These are phyloP conservation scores for Lachancea sp. DNA, from an alignment of 805 yeast genomes.

Conservation along the genomic window DNA sequence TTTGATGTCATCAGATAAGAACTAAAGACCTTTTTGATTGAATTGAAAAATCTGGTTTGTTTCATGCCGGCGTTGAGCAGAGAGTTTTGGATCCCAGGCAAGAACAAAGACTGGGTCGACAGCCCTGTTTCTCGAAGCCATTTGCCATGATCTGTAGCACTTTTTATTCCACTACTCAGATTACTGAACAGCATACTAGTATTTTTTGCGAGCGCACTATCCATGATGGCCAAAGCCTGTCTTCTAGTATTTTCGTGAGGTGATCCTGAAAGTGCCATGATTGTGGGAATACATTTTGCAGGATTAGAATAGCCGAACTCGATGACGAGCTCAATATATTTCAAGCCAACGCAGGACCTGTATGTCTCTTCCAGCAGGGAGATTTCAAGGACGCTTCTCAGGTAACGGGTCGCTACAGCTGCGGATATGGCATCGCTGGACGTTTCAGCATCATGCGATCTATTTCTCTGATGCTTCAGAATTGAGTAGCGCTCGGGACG, in stretches of 20 bases:
- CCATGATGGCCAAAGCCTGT: slow-evolving; percentile 48
- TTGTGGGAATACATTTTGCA: slow-evolving; percentile 56
- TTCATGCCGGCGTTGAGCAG: slow-evolving; percentile 13
- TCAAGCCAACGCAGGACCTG: slow-evolving; percentile 45
- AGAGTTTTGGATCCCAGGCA: slow-evolving; percentile 16
- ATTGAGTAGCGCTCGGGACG: neutral
- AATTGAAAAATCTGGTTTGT: neutral
- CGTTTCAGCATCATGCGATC: slow-evolving; percentile 27
- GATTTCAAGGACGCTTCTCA: slow-evolving; percentile 41
- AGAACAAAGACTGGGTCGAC: slow-evolving; percentile 12
- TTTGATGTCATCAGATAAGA: slow-evolving; percentile 1
- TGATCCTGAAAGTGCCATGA: slow-evolving; percentile 64
- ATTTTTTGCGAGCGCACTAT: slow-evolving; percentile 53
- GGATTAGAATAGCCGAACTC: slow-evolving; percentile 73
- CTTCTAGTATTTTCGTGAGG: slow-evolving; percentile 36
- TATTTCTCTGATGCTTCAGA: slow-evolving; percentile 25
- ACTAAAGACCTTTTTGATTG: slow-evolving; percentile 7
- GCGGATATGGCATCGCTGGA: slow-evolving; percentile 62
- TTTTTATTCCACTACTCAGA: slow-evolving; percentile 54
- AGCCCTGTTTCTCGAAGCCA: slow-evolving; percentile 5
- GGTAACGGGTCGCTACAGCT: slow-evolving; percentile 59
- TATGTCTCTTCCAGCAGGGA: slow-evolving; percentile 44
- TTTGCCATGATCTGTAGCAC: slow-evolving; percentile 42
- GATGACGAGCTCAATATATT: slow-evolving; percentile 49
- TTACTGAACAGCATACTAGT: slow-evolving; percentile 65